Base-by-base conservation (phyloP, 305 asterid species). In the Fraxinus xanthoxyloides region DNA sequence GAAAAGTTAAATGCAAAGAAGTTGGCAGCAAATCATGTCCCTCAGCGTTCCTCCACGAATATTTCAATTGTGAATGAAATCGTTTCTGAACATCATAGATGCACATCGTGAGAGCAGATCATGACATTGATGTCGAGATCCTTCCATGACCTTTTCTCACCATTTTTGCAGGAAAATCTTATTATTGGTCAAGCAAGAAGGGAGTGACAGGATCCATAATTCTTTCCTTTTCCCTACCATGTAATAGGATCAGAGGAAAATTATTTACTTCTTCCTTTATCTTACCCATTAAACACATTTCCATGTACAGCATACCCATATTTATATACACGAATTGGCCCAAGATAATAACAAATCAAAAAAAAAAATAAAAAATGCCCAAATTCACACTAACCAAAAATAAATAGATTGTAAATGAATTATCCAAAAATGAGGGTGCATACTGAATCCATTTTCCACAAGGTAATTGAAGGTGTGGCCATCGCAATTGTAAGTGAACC, bases 391-490 rank as follows among this genome's bases (percentile, higher is more conserved):
- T 21, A 7, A 24, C 3, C 65, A 75, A 35, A 43, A 17, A 15
- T 48, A 32, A 4, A 54, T 4, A 75, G 26, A 13, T 12, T 3
- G 13, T 34, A 8, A 80, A 79, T 28, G 43, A n/a, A 43, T 69
- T 34, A 69, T 69, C 21, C 21, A 30, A 69, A 69, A 21, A 82
- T 5, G 5, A 3, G 32, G 30, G 61, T 17, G 24, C 92, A 76
- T 88, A 92, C 95, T 90, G 91, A 91, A 92, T 83, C 95, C 97
- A 82, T 87, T 87, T 3, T 91, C 95, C 48, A 92, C 93, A 17
- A 85, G 91, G 89, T 86, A 91, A 82, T 92, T 91, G 89, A 91
- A 92, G 76, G 97, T 91, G 86, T 92, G 95, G 13, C 88, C 97
- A 51, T 92, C 97, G 38, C 97, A 92, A 46, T 86, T 90, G 88